These are phyloP conservation scores for Nicotiana noctiflora DNA, from an alignment of 257 asterid species.

Conservation along the genomic window DNA sequence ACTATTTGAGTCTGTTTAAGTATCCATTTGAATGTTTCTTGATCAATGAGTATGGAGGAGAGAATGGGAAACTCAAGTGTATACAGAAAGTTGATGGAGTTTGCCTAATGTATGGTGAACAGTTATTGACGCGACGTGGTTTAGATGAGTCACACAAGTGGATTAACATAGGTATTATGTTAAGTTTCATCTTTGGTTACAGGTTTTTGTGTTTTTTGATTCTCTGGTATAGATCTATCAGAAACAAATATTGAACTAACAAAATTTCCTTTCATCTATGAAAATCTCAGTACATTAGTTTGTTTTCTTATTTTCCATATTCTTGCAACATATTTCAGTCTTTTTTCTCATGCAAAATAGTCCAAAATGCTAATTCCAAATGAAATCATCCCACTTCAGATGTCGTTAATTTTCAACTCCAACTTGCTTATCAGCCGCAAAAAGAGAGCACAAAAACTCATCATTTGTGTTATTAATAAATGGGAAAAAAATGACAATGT, in stretches of 20 bases:
- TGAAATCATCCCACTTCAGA: not conserved
- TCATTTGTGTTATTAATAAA: not conserved
- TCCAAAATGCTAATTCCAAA: not conserved
- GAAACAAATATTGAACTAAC: constrained; percentile 22
- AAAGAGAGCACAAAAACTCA: not conserved
- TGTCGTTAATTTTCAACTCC: not conserved
- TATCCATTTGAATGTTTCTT: constrained; percentile 73
- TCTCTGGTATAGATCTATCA: constrained; percentile 41
- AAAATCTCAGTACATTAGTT: not conserved
- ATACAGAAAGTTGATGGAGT: constrained; percentile 33
- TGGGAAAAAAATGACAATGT: not conserved
- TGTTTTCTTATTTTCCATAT: not conserved
- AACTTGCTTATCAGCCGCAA: not conserved
- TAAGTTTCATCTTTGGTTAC: constrained; percentile 47
- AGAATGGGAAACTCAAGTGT: constrained; percentile 41
- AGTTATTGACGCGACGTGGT: constrained; percentile 40
- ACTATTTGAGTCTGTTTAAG: constrained; percentile 62
- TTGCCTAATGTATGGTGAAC: constrained; percentile 50
- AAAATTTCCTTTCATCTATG: not conserved
- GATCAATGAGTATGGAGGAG: constrained; percentile 75
- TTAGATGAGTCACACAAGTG: constrained; percentile 58
- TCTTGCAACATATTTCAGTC: not conserved
- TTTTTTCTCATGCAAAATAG: not conserved
- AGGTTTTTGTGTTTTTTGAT: constrained; percentile 45
- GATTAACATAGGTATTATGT: constrained; percentile 49